Evolutionary conservation across 2,329 filamentous ascomycete species (phyloP).

Genomic region (Leptographium lundbergii): DNA sequence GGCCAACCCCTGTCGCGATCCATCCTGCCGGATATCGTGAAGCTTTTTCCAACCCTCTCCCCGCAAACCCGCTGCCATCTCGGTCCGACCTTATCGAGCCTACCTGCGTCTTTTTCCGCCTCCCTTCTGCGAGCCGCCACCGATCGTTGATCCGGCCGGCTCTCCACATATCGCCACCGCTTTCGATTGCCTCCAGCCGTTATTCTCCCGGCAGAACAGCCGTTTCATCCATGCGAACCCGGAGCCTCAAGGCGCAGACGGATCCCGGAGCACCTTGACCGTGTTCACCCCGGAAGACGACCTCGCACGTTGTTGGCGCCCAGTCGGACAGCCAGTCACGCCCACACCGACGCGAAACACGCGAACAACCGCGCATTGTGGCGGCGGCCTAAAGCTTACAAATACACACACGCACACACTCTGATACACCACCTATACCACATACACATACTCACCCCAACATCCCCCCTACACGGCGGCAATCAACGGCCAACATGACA

Average conservation of each 20-base stretch:
- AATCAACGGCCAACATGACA: conserved; percentile 4
- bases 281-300: neutral
- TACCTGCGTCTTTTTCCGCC: neutral
- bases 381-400: too few relatives aligned
- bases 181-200: neutral
- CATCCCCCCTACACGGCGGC: neutral
- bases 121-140: neutral
- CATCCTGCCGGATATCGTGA: neutral
- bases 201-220: too few relatives aligned
- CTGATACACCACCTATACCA: too few relatives aligned
- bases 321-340: neutral
- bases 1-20: neutral
- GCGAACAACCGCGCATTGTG: too few relatives aligned
- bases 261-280: neutral
- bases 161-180: neutral
- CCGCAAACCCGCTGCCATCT: neutral
- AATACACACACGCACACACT: too few relatives aligned
- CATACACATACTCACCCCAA: too few relatives aligned
- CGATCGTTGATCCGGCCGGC: neutral
- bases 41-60: neutral
- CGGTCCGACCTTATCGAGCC: too few relatives aligned
- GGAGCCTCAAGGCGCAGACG: neutral
- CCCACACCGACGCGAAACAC: too few relatives aligned
- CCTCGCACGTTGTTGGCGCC: neutral
- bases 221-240: neutral